Conservation (phyloP, 768 basidiomycete genomes). For the Erythrobasidium yunnanense region DNA sequence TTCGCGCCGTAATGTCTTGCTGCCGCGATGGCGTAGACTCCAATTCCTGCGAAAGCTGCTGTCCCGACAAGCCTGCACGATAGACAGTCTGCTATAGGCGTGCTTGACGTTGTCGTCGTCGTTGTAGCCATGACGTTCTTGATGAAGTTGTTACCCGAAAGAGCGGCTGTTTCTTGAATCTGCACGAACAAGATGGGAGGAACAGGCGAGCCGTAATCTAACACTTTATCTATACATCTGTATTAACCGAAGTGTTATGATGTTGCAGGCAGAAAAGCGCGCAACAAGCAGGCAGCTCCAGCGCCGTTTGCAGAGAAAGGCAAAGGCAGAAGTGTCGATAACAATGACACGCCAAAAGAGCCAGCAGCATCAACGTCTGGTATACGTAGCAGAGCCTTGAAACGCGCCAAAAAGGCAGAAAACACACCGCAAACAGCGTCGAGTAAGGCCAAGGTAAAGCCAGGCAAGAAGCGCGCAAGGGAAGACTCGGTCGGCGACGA, state of each 20-base stretch:
- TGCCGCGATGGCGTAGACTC: conserved; percentile 1
- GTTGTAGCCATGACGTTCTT: not conserved
- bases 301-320: not conserved
- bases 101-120: not conserved
- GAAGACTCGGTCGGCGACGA: conserved; percentile 50
- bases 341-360: conserved; percentile 1
- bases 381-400: not conserved
- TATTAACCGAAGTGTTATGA: too few species aligned
- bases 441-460: not conserved
- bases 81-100: not conserved
- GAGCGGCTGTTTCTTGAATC: not conserved
- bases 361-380: not conserved
- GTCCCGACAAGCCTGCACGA: conserved; percentile 7
- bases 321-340: not conserved
- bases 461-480: conserved; percentile 48
- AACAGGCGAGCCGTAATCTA: not conserved
- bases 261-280: conserved; percentile 15
- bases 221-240: too few species aligned
- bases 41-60: not conserved
- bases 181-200: not conserved
- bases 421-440: too few species aligned
- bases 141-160: not conserved
- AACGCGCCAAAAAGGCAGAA: conserved; percentile 7
- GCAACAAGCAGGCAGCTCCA: conserved; percentile 20
- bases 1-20: not conserved